phyloP scores from a whole-genome alignment of 192 early-diverging fungal species.

The Pilobolus umbonatus region DNA sequence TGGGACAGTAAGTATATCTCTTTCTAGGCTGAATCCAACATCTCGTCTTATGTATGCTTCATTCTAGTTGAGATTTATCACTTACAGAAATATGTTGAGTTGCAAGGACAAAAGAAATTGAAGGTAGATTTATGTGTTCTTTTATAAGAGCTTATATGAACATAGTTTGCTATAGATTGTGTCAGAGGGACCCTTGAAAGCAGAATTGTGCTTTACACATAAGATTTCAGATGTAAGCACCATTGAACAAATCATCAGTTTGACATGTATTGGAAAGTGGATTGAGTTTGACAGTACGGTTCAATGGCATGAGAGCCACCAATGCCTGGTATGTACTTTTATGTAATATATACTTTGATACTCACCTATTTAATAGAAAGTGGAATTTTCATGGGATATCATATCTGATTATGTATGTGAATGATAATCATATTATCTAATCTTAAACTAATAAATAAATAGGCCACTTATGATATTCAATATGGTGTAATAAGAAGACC shows the following conservation, averaged over 20 bases:
- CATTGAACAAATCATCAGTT: constrained; percentile 71
- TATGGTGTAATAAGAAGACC: constrained; percentile 90
- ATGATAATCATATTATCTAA: not conserved
- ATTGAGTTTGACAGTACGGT: constrained; percentile 87
- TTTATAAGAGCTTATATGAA: not conserved
- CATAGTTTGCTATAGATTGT: constrained; percentile 37
- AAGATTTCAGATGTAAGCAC: constrained; percentile 61
- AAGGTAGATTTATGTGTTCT: constrained; percentile 22
- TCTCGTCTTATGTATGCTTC: too few species aligned
- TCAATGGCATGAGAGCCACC: constrained; percentile 89
- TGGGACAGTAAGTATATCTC: constrained; percentile 35
- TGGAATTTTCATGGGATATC: constrained; percentile 88
- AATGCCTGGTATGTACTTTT: constrained; percentile 58
- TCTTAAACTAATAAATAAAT: constrained; percentile 17
- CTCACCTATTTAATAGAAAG: constrained; percentile 57
- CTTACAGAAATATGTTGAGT: constrained; percentile 70
- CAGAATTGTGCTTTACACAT: constrained; percentile 62
- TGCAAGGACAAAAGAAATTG: constrained; percentile 44
- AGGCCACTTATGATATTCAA: constrained; percentile 94
- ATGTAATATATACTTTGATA: not conserved
- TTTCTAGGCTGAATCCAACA: not conserved
- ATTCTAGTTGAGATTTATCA: constrained; percentile 92
- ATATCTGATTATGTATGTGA: constrained; percentile 52
- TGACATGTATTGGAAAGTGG: constrained; percentile 63
- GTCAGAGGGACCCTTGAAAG: constrained; percentile 81